Evolutionary conservation across 2,329 filamentous ascomycete genomes (phyloP), one percentile per base, ranked within the genome.

Genomic region (Drechmeria coniospora): DNA sequence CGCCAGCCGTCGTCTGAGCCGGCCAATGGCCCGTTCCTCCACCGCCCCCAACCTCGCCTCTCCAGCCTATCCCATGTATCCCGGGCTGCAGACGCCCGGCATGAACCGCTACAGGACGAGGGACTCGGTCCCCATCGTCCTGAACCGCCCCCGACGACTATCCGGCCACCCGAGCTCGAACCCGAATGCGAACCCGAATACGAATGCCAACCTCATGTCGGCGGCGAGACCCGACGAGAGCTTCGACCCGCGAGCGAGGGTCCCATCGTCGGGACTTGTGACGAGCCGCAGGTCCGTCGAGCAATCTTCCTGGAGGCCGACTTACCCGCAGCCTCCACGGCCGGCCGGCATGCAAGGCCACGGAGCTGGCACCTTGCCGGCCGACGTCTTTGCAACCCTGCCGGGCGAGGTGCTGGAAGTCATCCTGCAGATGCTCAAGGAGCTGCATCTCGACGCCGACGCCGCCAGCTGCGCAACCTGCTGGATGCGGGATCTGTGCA

Each of bases 401-500:
- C 69, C 71, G 0, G 59, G 61, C n/a, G 68, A 74, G 40, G 65
- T 76, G 2, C 45, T 76, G 25, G 56, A 63, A 28, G 48, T 68
- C 19, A 64, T 75, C n/a, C 41, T 75, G 19, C 56, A 56, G 21
- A 57, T 64, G 29, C 47, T 77, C 12, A 65, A 59, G 41, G 50
- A 54, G 21, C 43, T 59, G 10, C 72, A 77, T 41, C 42, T 74
- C 9, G 48, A 45, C 6, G 41, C 48, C 10, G 49, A 50, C 3
- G 65, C 59, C 36, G 48, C 50, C 19, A 72, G 68, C 45, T 76
- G 72, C 42, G 60, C 68, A 11, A 75, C 72, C 12, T 76, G 72
- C 45, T 74, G 67, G 65, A 72, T 73, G 66, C 58, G 72, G 26
- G 70, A 77, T 39, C 49, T 64, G 17, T 65, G 61, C 37, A 60